These are phyloP conservation scores for Chrysanthemum seticuspe DNA, from an alignment of 129 eudicot species.

Conservation along the genomic window DNA sequence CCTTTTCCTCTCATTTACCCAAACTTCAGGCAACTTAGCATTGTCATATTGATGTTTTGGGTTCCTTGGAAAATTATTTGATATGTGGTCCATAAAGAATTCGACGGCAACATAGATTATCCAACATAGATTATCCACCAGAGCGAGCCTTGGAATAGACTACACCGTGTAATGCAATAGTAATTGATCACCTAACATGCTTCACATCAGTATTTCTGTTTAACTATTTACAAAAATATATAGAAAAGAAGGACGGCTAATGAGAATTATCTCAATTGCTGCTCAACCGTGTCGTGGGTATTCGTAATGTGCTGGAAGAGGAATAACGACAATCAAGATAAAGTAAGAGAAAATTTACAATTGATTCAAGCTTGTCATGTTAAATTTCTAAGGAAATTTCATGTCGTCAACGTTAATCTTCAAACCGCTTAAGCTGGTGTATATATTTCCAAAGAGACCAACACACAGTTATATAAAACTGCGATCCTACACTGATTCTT, in stretches of 20 bases:
- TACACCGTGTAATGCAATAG: neutral
- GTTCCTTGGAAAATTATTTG: neutral
- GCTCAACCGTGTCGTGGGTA: slow-evolving; percentile 10
- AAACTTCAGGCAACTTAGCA: too few species aligned
- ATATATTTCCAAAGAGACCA: too few species aligned
- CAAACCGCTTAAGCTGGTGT: neutral
- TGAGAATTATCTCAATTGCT: slow-evolving; percentile 14
- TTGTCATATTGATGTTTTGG: neutral
- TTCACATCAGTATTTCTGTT: slow-evolving; percentile 2
- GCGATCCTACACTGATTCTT: neutral
- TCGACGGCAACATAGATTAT: neutral
- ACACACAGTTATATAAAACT: neutral
- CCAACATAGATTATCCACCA: neutral
- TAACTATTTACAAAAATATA: slow-evolving; percentile 9
- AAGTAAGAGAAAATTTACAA: slow-evolving; percentile 26
- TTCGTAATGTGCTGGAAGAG: slow-evolving; percentile 34
- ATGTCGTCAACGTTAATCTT: neutral
- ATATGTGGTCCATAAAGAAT: neutral
- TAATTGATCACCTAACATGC: neutral
- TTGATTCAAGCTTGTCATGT: neutral
- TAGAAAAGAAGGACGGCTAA: slow-evolving; percentile 6
- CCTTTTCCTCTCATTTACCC: too few species aligned
- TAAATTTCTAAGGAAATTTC: slow-evolving; percentile 2
- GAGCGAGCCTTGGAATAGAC: neutral
- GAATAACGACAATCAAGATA: slow-evolving; percentile 25